phyloP scores from a whole-genome alignment of 2,329 filamentous ascomycete genomes.

The Exophiala spinifera region DNA sequence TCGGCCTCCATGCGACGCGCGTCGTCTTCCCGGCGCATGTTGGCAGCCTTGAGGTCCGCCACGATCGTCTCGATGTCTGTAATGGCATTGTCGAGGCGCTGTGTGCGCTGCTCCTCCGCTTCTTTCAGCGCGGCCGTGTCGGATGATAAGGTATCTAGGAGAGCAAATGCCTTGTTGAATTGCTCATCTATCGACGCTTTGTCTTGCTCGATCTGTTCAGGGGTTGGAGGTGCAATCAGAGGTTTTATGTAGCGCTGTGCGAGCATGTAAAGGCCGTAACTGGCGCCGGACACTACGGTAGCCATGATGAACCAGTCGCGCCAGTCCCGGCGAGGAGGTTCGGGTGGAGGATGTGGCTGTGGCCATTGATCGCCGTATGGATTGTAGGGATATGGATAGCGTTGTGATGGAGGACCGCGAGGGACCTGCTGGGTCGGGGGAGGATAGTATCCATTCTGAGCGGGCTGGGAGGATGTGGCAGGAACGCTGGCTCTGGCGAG shows the following conservation, averaged over 20 bases:
- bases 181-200: conserved; percentile 90
- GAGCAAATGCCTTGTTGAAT: conserved; percentile 84
- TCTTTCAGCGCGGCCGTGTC: conserved; percentile 87
- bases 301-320: conserved; percentile 99
- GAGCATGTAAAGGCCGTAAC: conserved; percentile 83
- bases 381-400: conserved; percentile 49
- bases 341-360: conserved; percentile 50
- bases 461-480: conserved; percentile 40
- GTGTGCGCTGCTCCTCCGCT: conserved; percentile 78
- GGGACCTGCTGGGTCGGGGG: conserved; percentile 41
- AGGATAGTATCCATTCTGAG: conserved; percentile 39
- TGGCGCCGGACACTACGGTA: conserved; percentile 83
- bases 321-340: conserved; percentile 82
- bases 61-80: conserved; percentile 82
- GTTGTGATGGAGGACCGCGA: conserved; percentile 38
- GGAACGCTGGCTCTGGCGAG: conserved; percentile 58
- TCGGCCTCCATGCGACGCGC: conserved; percentile 82
- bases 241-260: conserved; percentile 92
- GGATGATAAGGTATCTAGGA: conserved; percentile 86
- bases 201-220: conserved; percentile 88
- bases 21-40: conserved; percentile 80
- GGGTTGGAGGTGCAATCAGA: conserved; percentile 87
- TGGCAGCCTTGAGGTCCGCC: conserved; percentile 74
- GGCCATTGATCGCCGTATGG: conserved; percentile 48
- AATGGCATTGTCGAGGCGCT: conserved; percentile 76